Evolutionary conservation across 306 rosid genomes (phyloP), one percentile per base, ranked within the genome.

Genomic region (Ammopiptanthus mongolicus): DNA sequence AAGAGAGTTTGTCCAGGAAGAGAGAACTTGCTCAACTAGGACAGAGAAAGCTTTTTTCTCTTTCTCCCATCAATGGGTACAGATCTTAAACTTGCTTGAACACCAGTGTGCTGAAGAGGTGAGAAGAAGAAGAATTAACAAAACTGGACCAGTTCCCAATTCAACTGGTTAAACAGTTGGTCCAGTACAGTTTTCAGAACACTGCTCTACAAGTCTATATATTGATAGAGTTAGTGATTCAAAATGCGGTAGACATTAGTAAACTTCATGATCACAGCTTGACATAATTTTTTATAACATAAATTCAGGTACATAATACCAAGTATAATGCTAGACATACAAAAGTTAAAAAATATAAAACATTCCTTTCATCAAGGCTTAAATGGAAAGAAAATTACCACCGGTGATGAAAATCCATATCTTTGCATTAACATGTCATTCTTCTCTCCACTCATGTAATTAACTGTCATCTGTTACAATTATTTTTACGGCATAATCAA

Each of bases 351-450:
- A n/a, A 55, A 47, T 44, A 44, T 15, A 70, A 21, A 57, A 60
- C 37, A 50, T 51, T 73, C 10, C 48, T 52, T 21, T 74, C 53
- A 25, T 39, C 61, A 44, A 62, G 46, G 72, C 68, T 29, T 21
- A 39, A 36, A 55, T 48, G 44, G 19, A 56, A 70, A 76, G 65
- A 46, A 77, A 72, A 72, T 84, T 91, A 94, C 97, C 97, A 86
- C 94, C 10, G 93, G 66, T 25, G 98, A 94, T 23, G 98, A 91
- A 76, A 94, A 94, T 22, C 98, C 98, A 69, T 90, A 94, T 91
- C 91, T 86, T 76, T 91, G 95, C 93, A 94, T 86, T 59, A 88
- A 65, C 78, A 79, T 56, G 82, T 77, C 68, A 72, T 90, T 94
- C 83, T 86, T 79, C 85, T 86, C 93, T 25, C 83, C 72, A 41